These are phyloP conservation scores for Eimeria zaria DNA, from an alignment of 169 alveolate species.

Conservation along the genomic window DNA sequence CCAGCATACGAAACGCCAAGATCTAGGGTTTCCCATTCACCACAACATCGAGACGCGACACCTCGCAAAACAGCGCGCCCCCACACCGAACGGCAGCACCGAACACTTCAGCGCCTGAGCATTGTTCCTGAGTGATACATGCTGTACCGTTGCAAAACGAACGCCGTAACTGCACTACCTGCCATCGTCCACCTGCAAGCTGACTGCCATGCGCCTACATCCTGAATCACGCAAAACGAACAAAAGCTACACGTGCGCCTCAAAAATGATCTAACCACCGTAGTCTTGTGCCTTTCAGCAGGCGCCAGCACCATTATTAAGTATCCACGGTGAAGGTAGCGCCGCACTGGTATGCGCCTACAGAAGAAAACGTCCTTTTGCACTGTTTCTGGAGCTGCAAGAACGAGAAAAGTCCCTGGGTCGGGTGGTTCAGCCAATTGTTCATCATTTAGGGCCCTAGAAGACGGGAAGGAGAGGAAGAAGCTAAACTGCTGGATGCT, in stretches of 20 bases:
- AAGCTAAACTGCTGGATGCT: background rate
- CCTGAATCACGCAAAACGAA: background rate
- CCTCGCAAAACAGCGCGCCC: background rate
- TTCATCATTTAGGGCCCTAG: background rate
- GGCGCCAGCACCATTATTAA: background rate
- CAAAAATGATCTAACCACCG: background rate
- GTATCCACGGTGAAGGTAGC: background rate
- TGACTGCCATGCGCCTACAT: background rate
- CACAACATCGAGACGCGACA: no score
- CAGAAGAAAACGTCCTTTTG: background rate
- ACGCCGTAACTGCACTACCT: background rate
- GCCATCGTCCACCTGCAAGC: background rate
- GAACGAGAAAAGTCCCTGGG: background rate
- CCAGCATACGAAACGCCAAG: no score
- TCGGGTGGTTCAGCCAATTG: background rate
- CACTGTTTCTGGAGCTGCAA: background rate
- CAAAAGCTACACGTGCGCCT: background rate
- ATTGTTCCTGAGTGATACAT: no score
- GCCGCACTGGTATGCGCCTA: background rate
- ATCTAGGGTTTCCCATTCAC: no score
- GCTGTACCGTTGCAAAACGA: background rate
- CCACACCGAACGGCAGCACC: no score
- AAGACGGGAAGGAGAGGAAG: background rate
- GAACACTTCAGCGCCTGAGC: no score
- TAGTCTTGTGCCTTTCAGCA: background rate